Evolutionary conservation across 2,329 filamentous ascomycete species (phyloP), one percentile per base, ranked within the genome.

Genomic region (Nigrograna mackinnonii): DNA sequence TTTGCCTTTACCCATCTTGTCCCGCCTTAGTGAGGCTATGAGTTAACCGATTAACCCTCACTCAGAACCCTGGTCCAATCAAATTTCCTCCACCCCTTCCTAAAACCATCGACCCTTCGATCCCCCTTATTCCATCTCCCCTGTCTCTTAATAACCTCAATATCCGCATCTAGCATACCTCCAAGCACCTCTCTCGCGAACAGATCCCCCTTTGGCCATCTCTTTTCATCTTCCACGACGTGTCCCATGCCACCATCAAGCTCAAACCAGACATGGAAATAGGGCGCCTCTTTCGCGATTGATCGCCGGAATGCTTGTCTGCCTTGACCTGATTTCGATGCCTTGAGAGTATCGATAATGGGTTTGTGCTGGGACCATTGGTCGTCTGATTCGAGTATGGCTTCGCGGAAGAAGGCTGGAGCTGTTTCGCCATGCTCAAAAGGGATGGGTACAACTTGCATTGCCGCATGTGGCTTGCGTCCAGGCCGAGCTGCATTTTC

Each of bases 331-430:
- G 82, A 78, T n/a, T 76, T 69, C 0, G 83, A 79, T 22, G 75
- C 74, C 47, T 83, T 83, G 6, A 82, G 69, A 0, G 94, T 99
- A 67, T 97, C 91, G 49, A 99, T 95, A 48, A 99, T 76, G 65
- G 96, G 96, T 62, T 86, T 86, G 69, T 99, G 95, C 71, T 97
- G 94, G 22, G 87, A 84, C 94, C 95, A 99, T 69, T 97, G 91
- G 54, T 92, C 87, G 58, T 96, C 94, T 0, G 87, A 78, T 0
- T 86, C 80, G 5, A 99, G 79, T 62, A 99, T 95, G 0, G 94
- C 91, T 72, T 99, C 95, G 49, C 84, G 86, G 78, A 99, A 99
- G 71, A 96, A 97, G 0, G 92, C 92, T 0, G 94, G 91, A 0
- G 91, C 90, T 0, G 85, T 95, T 50, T 91, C 91, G 39, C 91